A percentile compares a stretch with the other conserved stretches of the same genome.
Conservation (phyloP, 352 stramenopile species). For the Phytophthora boehmeriae region DNA sequence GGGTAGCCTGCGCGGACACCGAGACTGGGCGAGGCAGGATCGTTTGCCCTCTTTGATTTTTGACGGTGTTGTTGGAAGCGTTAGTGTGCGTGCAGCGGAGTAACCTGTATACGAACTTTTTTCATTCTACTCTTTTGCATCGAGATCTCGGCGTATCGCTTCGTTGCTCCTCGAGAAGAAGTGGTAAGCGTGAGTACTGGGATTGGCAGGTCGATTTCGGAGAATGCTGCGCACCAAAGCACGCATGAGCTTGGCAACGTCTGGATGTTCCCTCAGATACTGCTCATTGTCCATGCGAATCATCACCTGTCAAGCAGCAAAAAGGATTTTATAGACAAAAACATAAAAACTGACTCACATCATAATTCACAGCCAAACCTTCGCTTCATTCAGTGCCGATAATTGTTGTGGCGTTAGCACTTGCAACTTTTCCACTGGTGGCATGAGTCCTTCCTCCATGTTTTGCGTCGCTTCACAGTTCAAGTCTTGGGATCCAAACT, state of each 20-base stretch:
- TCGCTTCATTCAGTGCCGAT: constrained; percentile 69
- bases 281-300: constrained; percentile 85
- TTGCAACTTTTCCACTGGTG: constrained; percentile 51
- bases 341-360: too few relatives aligned
- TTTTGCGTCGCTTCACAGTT: constrained; percentile 26
- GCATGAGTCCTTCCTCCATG: constrained; percentile 9
- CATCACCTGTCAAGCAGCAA: too few relatives aligned
- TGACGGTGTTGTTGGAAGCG: constrained; percentile 33
- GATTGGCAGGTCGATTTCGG: constrained; percentile 52
- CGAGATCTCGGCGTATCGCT: constrained; percentile 47
- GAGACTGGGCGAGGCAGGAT: constrained; percentile 30
- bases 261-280: constrained; percentile 69
- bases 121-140: constrained; percentile 49
- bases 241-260: constrained; percentile 63
- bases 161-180: constrained; percentile 55
- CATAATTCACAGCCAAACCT: constrained; percentile 28
- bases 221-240: constrained; percentile 64
- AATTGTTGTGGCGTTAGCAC: constrained; percentile 70
- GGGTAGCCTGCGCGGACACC: constrained; percentile 21
- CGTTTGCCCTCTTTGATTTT: constrained; percentile 40
- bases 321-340: too few relatives aligned
- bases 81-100: constrained; percentile 38
- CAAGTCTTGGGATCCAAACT: background rate
- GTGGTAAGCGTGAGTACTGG: constrained; percentile 55
- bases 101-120: constrained; percentile 40